Conservation (phyloP, 495 filamentous ascomycete species). For the Aspergillus steynii region DNA sequence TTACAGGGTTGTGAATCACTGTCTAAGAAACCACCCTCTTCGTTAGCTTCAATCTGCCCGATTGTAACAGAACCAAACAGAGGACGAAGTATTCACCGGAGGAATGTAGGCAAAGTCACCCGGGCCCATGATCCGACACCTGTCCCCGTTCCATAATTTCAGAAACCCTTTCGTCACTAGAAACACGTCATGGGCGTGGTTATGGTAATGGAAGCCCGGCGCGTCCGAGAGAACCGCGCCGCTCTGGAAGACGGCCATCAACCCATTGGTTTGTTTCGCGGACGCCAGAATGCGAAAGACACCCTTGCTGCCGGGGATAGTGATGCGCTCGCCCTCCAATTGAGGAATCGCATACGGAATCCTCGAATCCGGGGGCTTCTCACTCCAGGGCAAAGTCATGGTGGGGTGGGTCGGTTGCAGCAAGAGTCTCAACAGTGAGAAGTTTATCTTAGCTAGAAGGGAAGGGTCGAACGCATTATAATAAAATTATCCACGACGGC, state of each 20-base stretch:
- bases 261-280: constrained; percentile 43
- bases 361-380: constrained; percentile 27
- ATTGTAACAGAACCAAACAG: not conserved
- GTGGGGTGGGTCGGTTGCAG: not conserved
- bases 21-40: constrained; percentile 19
- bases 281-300: constrained; percentile 47
- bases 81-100: constrained; percentile 30
- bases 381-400: constrained; percentile 31
- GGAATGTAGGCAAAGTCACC: constrained; percentile 53
- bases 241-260: constrained; percentile 49
- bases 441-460: not conserved
- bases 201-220: constrained; percentile 51
- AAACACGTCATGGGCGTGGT: constrained; percentile 50
- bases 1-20: constrained; percentile 44
- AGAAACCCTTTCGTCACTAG: constrained; percentile 47
- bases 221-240: constrained; percentile 42
- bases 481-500: too few species aligned
- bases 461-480: not conserved
- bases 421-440: not conserved
- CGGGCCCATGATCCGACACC: constrained; percentile 43
- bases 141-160: constrained; percentile 49
- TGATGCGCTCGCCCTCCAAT: constrained; percentile 45
- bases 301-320: constrained; percentile 45
- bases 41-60: not conserved
- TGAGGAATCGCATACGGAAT: constrained; percentile 43